These are phyloP conservation scores for Alternaria triticina DNA, from an alignment of 2,329 filamentous ascomycete species.

Conservation along the genomic window DNA sequence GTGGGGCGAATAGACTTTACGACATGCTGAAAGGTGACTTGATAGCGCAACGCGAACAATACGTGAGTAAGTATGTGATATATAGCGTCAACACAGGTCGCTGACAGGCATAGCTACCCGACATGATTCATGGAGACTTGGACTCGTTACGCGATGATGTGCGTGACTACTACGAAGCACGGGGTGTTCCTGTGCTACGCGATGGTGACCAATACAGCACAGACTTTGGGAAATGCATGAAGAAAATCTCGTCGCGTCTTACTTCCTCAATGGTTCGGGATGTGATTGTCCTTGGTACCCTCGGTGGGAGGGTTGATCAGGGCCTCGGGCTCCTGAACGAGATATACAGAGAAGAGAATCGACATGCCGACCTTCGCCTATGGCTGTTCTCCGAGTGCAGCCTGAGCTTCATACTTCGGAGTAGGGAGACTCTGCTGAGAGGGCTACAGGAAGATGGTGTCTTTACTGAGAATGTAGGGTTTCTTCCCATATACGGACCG, in stretches of 20 bases:
- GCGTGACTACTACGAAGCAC: constrained; percentile 68
- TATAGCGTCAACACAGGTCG: background rate
- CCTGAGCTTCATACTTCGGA: constrained; percentile 79
- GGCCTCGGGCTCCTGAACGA: constrained; percentile 89
- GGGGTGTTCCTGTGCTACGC: constrained; percentile 67
- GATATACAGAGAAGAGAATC: constrained; percentile 64
- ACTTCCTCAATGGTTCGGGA: constrained; percentile 51
- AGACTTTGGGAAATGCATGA: constrained; percentile 84
- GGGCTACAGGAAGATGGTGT: constrained; percentile 59
- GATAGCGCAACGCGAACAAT: constrained; percentile 29
- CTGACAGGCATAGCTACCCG: constrained; percentile 42
- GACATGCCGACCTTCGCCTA: constrained; percentile 58
- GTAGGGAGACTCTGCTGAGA: constrained; percentile 70
- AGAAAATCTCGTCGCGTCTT: constrained; percentile 61
- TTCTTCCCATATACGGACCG: constrained; percentile 82
- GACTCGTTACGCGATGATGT: constrained; percentile 76
- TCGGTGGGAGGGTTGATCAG: constrained; percentile 92
- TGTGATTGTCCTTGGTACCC: constrained; percentile 81
- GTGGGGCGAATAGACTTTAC: constrained; percentile 81
- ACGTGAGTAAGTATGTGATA: constrained; percentile 31
- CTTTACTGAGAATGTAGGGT: constrained; percentile 82
- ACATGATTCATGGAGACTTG: constrained; percentile 85
- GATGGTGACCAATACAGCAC: constrained; percentile 86
- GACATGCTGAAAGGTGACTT: constrained; percentile 52
- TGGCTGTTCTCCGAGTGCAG: constrained; percentile 83